Evolutionary conservation across 2,329 filamentous ascomycete species (phyloP).

Genomic region (Ophiostoma ips): DNA sequence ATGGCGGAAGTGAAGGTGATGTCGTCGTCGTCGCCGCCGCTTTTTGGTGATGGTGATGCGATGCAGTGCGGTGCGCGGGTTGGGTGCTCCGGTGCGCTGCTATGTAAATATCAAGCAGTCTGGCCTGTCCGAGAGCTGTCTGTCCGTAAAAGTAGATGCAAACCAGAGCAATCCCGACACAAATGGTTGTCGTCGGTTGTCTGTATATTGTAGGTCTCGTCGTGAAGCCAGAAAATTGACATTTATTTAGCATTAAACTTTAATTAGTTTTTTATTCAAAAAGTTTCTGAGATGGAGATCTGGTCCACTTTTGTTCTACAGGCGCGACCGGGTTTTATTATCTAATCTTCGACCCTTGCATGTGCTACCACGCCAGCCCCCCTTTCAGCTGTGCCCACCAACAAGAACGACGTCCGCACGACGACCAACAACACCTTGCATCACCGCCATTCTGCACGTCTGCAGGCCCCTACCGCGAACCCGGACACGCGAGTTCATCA

Average conservation of each 20-base stretch:
- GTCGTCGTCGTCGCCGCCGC: neutral
- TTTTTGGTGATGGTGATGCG: neutral
- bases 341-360: neutral
- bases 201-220: no score
- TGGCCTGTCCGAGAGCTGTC: no score
- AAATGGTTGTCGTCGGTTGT: no score
- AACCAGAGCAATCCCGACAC: no score
- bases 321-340: neutral
- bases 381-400: slow-evolving; percentile 1
- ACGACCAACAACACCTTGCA: neutral
- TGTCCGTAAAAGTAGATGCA: no score
- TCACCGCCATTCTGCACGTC: neutral
- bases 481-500: neutral
- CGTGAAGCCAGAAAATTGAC: neutral
- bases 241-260: neutral
- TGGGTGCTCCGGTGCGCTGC: no score
- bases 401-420: no score
- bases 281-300: neutral
- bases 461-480: neutral
- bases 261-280: neutral
- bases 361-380: neutral
- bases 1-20: slow-evolving; percentile 15
- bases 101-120: no score
- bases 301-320: neutral
- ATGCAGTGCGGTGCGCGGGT: no score